Evolutionary conservation across 2,329 filamentous ascomycete species (phyloP), one percentile per base, ranked within the genome.

Genomic region (Exophiala sp.): DNA sequence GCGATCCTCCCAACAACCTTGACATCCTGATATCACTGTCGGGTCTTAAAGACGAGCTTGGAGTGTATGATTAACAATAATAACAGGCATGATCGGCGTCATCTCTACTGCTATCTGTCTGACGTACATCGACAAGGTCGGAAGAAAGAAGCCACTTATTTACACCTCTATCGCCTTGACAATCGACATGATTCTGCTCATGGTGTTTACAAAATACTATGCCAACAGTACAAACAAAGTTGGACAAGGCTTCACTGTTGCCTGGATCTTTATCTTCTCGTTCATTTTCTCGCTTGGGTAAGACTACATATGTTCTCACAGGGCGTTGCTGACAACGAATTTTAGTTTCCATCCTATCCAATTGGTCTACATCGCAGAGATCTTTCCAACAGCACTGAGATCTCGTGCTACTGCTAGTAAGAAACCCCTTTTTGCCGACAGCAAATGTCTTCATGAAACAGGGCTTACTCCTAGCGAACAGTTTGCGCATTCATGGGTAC

Each of bases 401-500:
- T 42, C 40, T 21, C 40, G 40, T 10, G 40, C 40, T 29, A 42
- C 40, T 24, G 40, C 40, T 21, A 42, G 40, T 42, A 24, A 42
- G 40, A 42, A 24, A 5, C 8, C 14, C 16, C 40, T 18, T 20
- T 14, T 42, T 21, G 33, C 33, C 33, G 33, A 35, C 33, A 35
- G 33, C 33, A 35, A 35, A 35, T 21, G 40, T 18, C 16, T 18
- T 18, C 16, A 3, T 18, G 24, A 24, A 11, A 20, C 18, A 21
- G 6, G 40, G 20, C 40, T 42, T 11, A 24, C 7, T 42, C 14
- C 40, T 42, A 21, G 20, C 40, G 20, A 42, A 42, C 20, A 42
- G 40, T 42, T 29, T 42, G 40, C 40, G 40, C 40, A 21, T 42
- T 42, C 40, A 42, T 42, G 40, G 40, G 40, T 5, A 42, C 40